Percentiles rank a stretch among this genome's conserved stretches.
Conservation (phyloP, 2,329 filamentous ascomycete species). For the Botrytis tulipae region DNA sequence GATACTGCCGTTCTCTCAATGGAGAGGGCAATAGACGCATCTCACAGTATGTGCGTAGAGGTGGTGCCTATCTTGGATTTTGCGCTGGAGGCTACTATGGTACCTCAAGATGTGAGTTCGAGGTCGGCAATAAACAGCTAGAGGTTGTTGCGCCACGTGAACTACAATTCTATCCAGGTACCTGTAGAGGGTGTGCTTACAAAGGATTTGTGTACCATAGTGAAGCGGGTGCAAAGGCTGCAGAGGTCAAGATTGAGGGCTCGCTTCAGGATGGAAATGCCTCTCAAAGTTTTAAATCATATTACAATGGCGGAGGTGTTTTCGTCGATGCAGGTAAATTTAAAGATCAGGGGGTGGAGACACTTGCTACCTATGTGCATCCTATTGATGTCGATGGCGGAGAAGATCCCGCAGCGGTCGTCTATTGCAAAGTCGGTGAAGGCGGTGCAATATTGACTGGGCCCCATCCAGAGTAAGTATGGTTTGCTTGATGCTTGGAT, state of each 20-base stretch:
- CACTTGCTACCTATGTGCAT: conserved; percentile 78
- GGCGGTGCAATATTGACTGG: conserved; percentile 79
- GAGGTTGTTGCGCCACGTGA: conserved; percentile 86
- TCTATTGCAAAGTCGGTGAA: conserved; percentile 79
- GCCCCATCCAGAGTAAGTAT: conserved; percentile 82
- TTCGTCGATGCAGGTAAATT: conserved; percentile 76
- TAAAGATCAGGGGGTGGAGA: conserved; percentile 65
- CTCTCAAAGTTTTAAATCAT: conserved; percentile 66
- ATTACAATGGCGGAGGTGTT: conserved; percentile 93
- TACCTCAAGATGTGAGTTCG: conserved; percentile 79
- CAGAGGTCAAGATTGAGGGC: conserved; percentile 61
- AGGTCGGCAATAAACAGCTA: conserved; percentile 75
- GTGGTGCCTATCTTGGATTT: conserved; percentile 84
- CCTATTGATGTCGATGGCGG: conserved; percentile 75
- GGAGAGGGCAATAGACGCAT: conserved; percentile 85
- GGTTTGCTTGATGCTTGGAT: not conserved
- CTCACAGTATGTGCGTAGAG: conserved; percentile 77
- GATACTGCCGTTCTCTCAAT: conserved; percentile 85
- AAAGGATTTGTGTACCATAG: conserved; percentile 86
- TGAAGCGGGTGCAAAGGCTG: conserved; percentile 77
- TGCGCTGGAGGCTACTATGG: conserved; percentile 96
- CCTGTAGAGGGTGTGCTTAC: conserved; percentile 83
- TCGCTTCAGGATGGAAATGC: conserved; percentile 53
- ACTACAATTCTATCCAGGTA: conserved; percentile 83
- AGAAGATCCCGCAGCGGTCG: conserved; percentile 73